Evolutionary conservation across 148 eudicot genomes (phyloP), one percentile per base, ranked within the genome.

Genomic region (Arbutus unedo): DNA sequence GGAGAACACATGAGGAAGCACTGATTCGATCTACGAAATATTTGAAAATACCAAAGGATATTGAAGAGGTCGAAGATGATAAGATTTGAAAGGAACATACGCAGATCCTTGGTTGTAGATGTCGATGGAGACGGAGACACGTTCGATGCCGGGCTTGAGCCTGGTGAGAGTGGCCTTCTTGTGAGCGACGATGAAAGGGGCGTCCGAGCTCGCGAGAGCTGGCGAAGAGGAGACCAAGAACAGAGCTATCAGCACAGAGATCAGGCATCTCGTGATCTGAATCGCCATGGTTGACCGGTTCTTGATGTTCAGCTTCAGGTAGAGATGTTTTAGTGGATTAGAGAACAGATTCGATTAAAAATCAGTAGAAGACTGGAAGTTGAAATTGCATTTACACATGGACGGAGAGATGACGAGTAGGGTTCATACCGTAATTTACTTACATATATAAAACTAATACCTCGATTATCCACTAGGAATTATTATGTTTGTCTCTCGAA

Each of bases 61-160:
- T 18, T 6, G 4, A 45, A 76, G 8, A 45, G 3, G 31, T 5
- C 2, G 2, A 18, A 2, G 66, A 31, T 31, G 38, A 31, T 31
- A 31, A 31, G 23, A 45, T 31, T 56, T 2, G 19, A 56, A 3
- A 55, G 51, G 15, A 45, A 50, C 89, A 7, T 92, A 95, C 98
- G 91, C 89, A 85, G 91, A 93, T 93, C 98, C 98, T 79, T 93
- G 89, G 78, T 93, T 95, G 88, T 89, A 92, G 83, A 95, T 92
- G 49, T 95, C 94, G 82, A 95, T 87, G 56, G 93, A 73, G 85
- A 95, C 96, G 82, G 93, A 90, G 54, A 95, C 91, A 2, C 90
- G 92, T 85, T 95, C 98, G 54, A 87, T 55, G 60, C 93, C 98
- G 82, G 97, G 89, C 81, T 93, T 95, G 88, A 92, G 94, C 83